Conservation (phyloP, 2,329 filamentous ascomycete genomes). For the Colletotrichum tropicicola region DNA sequence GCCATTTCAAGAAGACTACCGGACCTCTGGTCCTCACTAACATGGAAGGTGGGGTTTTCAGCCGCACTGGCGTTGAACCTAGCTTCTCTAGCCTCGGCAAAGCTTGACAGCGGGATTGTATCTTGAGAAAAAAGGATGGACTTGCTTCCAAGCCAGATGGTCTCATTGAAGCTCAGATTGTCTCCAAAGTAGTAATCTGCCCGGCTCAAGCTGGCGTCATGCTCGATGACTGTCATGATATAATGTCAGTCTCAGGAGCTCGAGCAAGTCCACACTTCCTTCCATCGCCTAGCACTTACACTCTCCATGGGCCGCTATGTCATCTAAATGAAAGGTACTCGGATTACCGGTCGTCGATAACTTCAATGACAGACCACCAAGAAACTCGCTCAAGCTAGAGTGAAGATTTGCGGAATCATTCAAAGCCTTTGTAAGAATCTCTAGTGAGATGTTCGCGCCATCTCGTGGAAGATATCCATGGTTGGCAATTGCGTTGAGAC, state of each 20-base stretch:
- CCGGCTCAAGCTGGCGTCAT: slow-evolving; percentile 40
- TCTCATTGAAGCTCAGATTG: background rate
- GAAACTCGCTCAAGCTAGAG: background rate
- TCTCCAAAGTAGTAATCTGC: slow-evolving; percentile 31
- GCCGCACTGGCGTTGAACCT: background rate
- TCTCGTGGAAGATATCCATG: no score
- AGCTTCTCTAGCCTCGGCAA: background rate
- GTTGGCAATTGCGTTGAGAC: background rate
- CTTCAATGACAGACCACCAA: background rate
- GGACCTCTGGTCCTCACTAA: background rate
- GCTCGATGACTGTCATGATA: slow-evolving; percentile 36
- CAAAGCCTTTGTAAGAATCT: background rate
- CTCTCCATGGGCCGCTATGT: background rate
- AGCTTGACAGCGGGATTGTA: background rate
- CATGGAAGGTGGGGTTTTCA: background rate
- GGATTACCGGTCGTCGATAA: background rate
- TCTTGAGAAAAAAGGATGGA: background rate
- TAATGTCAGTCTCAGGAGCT: background rate
- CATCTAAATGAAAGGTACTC: background rate
- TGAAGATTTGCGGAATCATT: background rate
- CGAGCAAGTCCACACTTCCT: background rate
- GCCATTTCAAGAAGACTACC: background rate
- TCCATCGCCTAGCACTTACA: background rate
- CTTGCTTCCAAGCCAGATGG: background rate
- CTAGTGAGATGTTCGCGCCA: background rate